phyloP scores from a whole-genome alignment of 1,284 basidiomycete species.

The Malassezia obtusa region DNA sequence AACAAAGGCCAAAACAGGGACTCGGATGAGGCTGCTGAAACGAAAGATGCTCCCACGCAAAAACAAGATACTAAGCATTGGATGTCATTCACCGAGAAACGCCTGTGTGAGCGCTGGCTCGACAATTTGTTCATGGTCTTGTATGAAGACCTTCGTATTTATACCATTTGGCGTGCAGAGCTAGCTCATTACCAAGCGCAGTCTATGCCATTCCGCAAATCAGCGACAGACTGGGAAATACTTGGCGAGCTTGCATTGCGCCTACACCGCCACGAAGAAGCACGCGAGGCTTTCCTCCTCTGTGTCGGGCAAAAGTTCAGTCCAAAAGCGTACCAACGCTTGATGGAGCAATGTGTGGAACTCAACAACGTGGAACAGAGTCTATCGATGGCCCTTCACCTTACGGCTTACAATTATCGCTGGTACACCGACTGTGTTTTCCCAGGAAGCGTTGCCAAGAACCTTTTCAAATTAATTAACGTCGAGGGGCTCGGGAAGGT shows the following conservation, averaged over 20 bases:
- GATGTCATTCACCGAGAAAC: conserved; percentile 89
- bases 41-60: not conserved
- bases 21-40: conserved; percentile 22
- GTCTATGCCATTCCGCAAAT: conserved; percentile 91
- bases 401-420: conserved; percentile 77
- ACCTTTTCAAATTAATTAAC: conserved; percentile 83
- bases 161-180: conserved; percentile 98
- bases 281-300: conserved; percentile 90
- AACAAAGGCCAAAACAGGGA: conserved; percentile 15
- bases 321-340: conserved; percentile 78
- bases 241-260: conserved; percentile 84
- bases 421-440: conserved; percentile 58
- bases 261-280: conserved; percentile 91
- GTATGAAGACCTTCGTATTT: conserved; percentile 96
- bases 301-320: conserved; percentile 83
- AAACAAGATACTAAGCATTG: conserved; percentile 49
- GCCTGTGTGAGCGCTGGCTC: conserved; percentile 92
- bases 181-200: conserved; percentile 98
- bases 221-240: conserved; percentile 95
- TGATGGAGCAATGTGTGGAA: conserved; percentile 88
- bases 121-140: conserved; percentile 98
- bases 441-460: conserved; percentile 77
- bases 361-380: conserved; percentile 82
- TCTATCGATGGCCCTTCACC: conserved; percentile 79
- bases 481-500: conserved; percentile 93